Evolutionary conservation across 768 basidiomycete species (phyloP).

Genomic region (Boletus pseudopeckii): DNA sequence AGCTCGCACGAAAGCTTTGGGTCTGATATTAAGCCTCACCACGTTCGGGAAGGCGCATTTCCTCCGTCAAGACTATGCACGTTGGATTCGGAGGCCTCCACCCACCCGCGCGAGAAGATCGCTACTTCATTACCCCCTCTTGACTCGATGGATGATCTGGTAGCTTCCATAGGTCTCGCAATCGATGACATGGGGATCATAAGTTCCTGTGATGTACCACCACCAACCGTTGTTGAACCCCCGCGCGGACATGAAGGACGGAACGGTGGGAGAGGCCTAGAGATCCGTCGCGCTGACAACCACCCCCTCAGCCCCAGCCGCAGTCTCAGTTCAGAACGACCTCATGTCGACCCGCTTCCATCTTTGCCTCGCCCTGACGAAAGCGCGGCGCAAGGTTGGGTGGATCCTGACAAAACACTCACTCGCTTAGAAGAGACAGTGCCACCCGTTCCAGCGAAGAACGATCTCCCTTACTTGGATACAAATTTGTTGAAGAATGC

Average conservation of each 20-base stretch:
- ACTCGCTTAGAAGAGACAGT: slow-evolving; percentile 16
- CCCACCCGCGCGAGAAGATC: slow-evolving; percentile 19
- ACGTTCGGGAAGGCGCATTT: slow-evolving; percentile 65
- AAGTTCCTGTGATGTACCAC: slow-evolving; percentile 31
- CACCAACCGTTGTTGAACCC: slow-evolving; percentile 40
- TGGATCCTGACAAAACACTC: slow-evolving; percentile 19
- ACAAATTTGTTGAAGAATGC: slow-evolving; percentile 25
- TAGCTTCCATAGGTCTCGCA: slow-evolving; percentile 36
- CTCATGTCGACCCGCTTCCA: slow-evolving; percentile 1
- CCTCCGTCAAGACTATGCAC: slow-evolving; percentile 41
- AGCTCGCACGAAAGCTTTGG: slow-evolving; percentile 27
- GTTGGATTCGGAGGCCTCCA: slow-evolving; percentile 16
- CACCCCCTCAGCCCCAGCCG: slow-evolving; percentile 1
- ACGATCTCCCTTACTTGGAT: slow-evolving; percentile 22
- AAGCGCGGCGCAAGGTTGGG: slow-evolving; percentile 13
- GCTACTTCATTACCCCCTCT: slow-evolving; percentile 21
- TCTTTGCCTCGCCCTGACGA: slow-evolving; percentile 23
- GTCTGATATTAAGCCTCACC: slow-evolving; percentile 22
- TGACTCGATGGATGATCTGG: slow-evolving; percentile 38
- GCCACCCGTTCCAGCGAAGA: slow-evolving; percentile 31
- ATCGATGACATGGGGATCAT: slow-evolving; percentile 40
- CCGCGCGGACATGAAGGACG: slow-evolving; percentile 34
- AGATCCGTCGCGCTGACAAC: slow-evolving; percentile 30
- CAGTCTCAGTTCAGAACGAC: slow-evolving; percentile 14
- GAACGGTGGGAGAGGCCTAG: slow-evolving; percentile 24